phyloP scores from a whole-genome alignment of 257 asterid genomes.

The Dorcoceras hygrometricum region DNA sequence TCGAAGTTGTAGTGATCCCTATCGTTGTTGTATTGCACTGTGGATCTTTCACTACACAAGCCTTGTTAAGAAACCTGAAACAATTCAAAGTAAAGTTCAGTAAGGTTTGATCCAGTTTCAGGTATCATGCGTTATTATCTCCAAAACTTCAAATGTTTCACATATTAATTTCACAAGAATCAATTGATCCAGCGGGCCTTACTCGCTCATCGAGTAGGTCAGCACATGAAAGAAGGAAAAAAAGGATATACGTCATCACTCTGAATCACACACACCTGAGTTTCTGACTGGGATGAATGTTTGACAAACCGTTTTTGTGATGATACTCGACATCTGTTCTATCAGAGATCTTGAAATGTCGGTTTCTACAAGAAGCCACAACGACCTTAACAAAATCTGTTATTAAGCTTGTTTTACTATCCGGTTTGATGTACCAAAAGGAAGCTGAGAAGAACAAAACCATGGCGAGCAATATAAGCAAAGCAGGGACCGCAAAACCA shows the following conservation, averaged over 20 bases:
- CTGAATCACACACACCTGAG: neutral
- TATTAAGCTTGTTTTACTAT: slow-evolving; percentile 42
- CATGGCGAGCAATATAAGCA: slow-evolving; percentile 40
- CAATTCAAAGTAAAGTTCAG: neutral
- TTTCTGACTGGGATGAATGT: neutral
- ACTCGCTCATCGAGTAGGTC: too few species aligned
- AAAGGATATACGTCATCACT: too few species aligned
- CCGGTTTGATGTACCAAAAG: slow-evolving; percentile 43
- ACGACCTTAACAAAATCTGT: slow-evolving; percentile 26
- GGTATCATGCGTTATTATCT: too few species aligned
- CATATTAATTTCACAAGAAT: too few species aligned
- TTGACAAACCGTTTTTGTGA: neutral
- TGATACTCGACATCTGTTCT: neutral
- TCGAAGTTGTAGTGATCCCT: slow-evolving; percentile 41
- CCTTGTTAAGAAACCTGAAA: slow-evolving; percentile 66
- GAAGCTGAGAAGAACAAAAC: slow-evolving; percentile 50
- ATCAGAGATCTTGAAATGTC: neutral
- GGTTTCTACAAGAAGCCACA: neutral
- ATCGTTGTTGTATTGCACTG: slow-evolving; percentile 35
- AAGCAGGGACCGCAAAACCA: slow-evolving; percentile 60
- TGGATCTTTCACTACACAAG: slow-evolving; percentile 53
- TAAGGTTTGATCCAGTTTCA: too few species aligned
- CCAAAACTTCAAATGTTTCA: too few species aligned
- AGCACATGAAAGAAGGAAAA: too few species aligned
- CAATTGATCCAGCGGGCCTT: too few species aligned